Evolutionary conservation across 345 rosid genomes (phyloP).

Genomic region (Sisymbrium irio): DNA sequence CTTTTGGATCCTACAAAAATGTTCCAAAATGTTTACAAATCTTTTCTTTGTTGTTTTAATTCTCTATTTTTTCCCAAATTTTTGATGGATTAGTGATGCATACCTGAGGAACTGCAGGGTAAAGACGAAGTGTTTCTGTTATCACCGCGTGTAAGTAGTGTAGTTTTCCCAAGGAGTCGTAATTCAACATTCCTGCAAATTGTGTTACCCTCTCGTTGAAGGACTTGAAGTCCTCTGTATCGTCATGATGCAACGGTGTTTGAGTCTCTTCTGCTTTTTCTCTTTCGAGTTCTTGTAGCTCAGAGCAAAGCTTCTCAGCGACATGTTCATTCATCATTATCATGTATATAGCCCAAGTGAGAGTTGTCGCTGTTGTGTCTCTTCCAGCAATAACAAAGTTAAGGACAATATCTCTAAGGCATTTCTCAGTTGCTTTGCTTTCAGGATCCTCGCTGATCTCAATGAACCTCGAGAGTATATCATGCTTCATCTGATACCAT

Average conservation of each 20-base stretch:
- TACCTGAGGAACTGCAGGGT: conserved; percentile 98
- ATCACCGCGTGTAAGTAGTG: conserved; percentile 82
- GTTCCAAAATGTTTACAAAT: not conserved
- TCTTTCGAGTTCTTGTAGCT: conserved; percentile 64
- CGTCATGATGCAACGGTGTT: conserved; percentile 37
- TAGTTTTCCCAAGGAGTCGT: conserved; percentile 69
- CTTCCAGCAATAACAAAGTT: conserved; percentile 96
- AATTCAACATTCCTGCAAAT: conserved; percentile 59
- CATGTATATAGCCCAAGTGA: conserved; percentile 89
- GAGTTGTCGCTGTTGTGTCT: conserved; percentile 95
- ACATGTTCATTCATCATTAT: conserved; percentile 55
- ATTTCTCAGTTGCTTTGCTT: conserved; percentile 58
- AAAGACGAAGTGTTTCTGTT: conserved; percentile 84
- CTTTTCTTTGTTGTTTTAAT: not conserved
- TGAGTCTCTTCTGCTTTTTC: conserved; percentile 55
- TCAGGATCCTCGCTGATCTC: conserved; percentile 74
- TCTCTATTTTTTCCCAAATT: not conserved
- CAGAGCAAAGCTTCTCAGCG: conserved; percentile 64
- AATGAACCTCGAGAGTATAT: conserved; percentile 75
- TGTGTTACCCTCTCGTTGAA: conserved; percentile 54
- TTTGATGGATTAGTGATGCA: not conserved
- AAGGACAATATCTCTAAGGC: conserved; percentile 82
- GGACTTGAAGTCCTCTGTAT: conserved; percentile 42
- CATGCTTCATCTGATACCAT: conserved; percentile 61
- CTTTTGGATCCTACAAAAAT: conserved; percentile 71